These are phyloP conservation scores for Metschnikowia corniflorae DNA, from an alignment of 805 yeast genomes.

Conservation along the genomic window DNA sequence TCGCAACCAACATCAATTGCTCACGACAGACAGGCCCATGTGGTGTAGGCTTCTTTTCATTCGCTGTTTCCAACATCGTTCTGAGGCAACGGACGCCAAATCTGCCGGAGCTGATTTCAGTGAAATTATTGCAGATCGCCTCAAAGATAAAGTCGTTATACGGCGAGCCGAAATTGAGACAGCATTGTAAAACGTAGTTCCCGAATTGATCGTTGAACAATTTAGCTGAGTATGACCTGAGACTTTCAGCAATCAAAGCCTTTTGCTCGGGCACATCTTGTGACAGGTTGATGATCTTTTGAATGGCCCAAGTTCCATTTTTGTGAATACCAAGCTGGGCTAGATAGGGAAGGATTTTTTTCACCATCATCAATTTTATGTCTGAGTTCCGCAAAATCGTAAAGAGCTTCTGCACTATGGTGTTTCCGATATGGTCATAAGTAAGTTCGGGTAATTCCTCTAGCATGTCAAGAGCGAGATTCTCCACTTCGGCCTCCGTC, in stretches of 20 bases:
- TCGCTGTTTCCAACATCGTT: constrained; percentile 83
- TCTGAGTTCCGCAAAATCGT: constrained; percentile 60
- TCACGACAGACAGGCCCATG: constrained; percentile 40
- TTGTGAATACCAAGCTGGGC: constrained; percentile 94
- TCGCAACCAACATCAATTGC: constrained; percentile 69
- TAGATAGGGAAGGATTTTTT: constrained; percentile 70
- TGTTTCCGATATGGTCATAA: constrained; percentile 91
- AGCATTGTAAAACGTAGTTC: constrained; percentile 92
- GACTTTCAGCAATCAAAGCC: constrained; percentile 60
- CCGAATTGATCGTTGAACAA: constrained; percentile 95
- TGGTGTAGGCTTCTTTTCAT: constrained; percentile 32
- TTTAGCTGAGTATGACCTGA: constrained; percentile 78
- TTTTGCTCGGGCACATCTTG: constrained; percentile 45
- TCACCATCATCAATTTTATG: constrained; percentile 76
- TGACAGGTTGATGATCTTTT: constrained; percentile 78
- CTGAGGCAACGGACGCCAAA: constrained; percentile 95
- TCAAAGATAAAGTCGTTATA: constrained; percentile 89
- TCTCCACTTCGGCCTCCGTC: constrained; percentile 72
- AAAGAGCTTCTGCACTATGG: constrained; percentile 89
- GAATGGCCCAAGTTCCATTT: constrained; percentile 99
- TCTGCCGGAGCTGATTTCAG: constrained; percentile 80
- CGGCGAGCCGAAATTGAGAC: constrained; percentile 84
- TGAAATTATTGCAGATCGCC: constrained; percentile 69
- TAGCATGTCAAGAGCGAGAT: constrained; percentile 75
- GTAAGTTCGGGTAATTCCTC: constrained; percentile 88